Conservation (phyloP, 257 asterid species). For the Jacaranda mimosifolia region DNA sequence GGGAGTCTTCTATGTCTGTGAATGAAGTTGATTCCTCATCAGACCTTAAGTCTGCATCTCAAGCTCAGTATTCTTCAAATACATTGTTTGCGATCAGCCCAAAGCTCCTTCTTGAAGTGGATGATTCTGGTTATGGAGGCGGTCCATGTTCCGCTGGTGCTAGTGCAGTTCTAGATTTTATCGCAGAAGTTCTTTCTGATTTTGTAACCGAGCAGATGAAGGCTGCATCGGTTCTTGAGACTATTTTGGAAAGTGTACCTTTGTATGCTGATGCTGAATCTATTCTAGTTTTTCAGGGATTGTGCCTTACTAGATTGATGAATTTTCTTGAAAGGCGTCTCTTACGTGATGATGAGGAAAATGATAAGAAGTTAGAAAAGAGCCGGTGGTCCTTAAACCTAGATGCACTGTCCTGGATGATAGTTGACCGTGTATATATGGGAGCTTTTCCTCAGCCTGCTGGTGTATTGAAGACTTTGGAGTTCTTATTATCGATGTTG, state of each 20-base stretch:
- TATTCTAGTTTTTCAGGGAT: slow-evolving; percentile 91
- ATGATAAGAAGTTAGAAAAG: slow-evolving; percentile 87
- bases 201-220: slow-evolving; percentile 86
- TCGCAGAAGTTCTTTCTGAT: slow-evolving; percentile 94
- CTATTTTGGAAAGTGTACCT: slow-evolving; percentile 85
- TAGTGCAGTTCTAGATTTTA: slow-evolving; percentile 85
- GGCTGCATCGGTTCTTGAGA: slow-evolving; percentile 70
- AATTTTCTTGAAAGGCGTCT: slow-evolving; percentile 96
- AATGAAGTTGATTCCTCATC: slow-evolving; percentile 64
- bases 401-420: slow-evolving; percentile 87
- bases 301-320: slow-evolving; percentile 92
- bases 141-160: slow-evolving; percentile 99
- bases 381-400: slow-evolving; percentile 86
- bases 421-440: slow-evolving; percentile 94
- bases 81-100: slow-evolving; percentile 60
- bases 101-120: slow-evolving; percentile 86
- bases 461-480: slow-evolving; percentile 84
- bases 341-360: slow-evolving; percentile 93
- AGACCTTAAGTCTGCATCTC: slow-evolving; percentile 61
- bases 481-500: slow-evolving; percentile 91
- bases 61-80: slow-evolving; percentile 62
- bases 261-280: slow-evolving; percentile 84
- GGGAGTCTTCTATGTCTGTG: slow-evolving; percentile 64
- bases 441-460: slow-evolving; percentile 97
- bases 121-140: slow-evolving; percentile 96